Evolutionary conservation across 805 yeast species (phyloP), one percentile per base, ranked within the genome.

Genomic region (Teunomyces stri): DNA sequence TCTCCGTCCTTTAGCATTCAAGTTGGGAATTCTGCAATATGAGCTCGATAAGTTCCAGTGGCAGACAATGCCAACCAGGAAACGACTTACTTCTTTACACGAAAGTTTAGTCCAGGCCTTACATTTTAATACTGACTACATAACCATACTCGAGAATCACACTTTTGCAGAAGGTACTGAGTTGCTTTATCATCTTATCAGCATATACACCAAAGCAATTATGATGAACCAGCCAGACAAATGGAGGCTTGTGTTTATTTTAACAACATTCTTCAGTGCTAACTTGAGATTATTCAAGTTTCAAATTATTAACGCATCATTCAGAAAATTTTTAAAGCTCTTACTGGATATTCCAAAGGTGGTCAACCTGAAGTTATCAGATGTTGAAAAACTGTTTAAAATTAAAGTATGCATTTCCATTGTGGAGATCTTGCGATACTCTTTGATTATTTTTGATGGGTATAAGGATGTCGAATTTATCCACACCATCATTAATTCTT

Each of bases 391-490:
- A 25, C 41, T 9, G 28, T 47, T 44, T 31, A 45, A 46, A 37
- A 22, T 44, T 21, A 50, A 46, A 31, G 22, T 41, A 4, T 33
- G 51, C 27, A 21, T 18, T 9, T 44, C 38, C 18, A 51, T 49
- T 9, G 42, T 45, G 12, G 33, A 41, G 10, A 58, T 70, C 3
- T 49, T 66, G 12, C 31, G 40, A 10, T 46, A 59, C 29, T 47
- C 65, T 6, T 54, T 42, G 28, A 43, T 52, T 4, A 22, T 62
- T 2, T 70, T 58, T 51, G 70, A 68, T 22, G 77, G 77, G 1
- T 72, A 60, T 47, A 62, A 58, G 36, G 77, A 72, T 28, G 52
- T 46, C 31, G 40, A 22, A 6, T 52, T 47, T 6, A 21, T 64
- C 12, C 37, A 39, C 18, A 45, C 40, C 20, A 15, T 47, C n/a